phyloP scores from a whole-genome alignment of 2,329 filamentous ascomycete species.

The Apiospora rasikravindrae region DNA sequence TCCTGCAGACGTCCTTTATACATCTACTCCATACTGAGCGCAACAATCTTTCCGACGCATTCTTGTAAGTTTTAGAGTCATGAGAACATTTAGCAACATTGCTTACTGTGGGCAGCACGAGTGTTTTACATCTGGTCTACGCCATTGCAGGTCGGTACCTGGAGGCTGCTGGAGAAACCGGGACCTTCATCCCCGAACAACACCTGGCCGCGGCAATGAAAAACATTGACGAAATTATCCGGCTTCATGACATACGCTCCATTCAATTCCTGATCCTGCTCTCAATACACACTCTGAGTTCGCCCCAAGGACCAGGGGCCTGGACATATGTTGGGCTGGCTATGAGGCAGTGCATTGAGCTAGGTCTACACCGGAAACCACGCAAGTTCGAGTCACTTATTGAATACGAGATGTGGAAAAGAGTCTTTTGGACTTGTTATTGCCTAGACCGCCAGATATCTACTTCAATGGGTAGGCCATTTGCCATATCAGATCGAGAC shows the following conservation, averaged over 20 bases:
- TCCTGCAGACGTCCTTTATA: slow-evolving; percentile 32
- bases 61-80: slow-evolving; percentile 23
- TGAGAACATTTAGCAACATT: not conserved
- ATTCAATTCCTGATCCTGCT: slow-evolving; percentile 31
- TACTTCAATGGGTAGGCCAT: slow-evolving; percentile 37
- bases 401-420: slow-evolving; percentile 34
- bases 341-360: slow-evolving; percentile 30
- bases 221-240: slow-evolving; percentile 28
- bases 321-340: slow-evolving; percentile 31
- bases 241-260: slow-evolving; percentile 28
- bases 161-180: slow-evolving; percentile 36
- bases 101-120: slow-evolving; percentile 21
- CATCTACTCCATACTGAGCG: slow-evolving; percentile 31
- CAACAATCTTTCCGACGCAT: slow-evolving; percentile 26
- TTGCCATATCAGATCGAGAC: slow-evolving; percentile 38
- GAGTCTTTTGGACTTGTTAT: slow-evolving; percentile 40
- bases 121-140: slow-evolving; percentile 37
- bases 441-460: slow-evolving; percentile 39
- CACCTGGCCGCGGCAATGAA: slow-evolving; percentile 29
- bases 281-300: slow-evolving; percentile 29
- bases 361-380: slow-evolving; percentile 32
- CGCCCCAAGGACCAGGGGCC: slow-evolving; percentile 26
- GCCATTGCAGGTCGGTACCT: slow-evolving; percentile 38
- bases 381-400: slow-evolving; percentile 24
- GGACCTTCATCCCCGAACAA: slow-evolving; percentile 27